These are phyloP conservation scores for Euphorbia lathyris DNA, from an alignment of 345 rosid genomes.

Conservation along the genomic window DNA sequence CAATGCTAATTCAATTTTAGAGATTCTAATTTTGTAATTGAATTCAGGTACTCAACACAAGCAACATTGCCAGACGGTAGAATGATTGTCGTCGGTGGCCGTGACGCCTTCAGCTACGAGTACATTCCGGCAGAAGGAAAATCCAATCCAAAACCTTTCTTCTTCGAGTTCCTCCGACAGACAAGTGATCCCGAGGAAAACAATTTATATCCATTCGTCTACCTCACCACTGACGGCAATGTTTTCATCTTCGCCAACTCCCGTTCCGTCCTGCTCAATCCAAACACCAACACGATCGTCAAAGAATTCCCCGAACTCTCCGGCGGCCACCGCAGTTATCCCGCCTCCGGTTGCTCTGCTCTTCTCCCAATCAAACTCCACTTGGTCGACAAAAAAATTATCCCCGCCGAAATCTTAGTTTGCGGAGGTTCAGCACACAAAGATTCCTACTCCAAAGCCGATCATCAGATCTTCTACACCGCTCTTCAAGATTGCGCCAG, in stretches of 20 bases:
- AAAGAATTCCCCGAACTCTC: constrained; percentile 61
- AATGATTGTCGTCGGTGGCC: constrained; percentile 79
- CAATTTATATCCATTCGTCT: constrained; percentile 79
- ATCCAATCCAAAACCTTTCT: constrained; percentile 31
- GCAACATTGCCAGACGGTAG: constrained; percentile 64
- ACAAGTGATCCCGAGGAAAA: constrained; percentile 54
- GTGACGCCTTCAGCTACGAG: constrained; percentile 67
- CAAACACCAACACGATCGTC: constrained; percentile 41
- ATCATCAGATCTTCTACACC: constrained; percentile 21
- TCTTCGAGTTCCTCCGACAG: constrained; percentile 47
- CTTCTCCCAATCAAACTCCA: constrained; percentile 55
- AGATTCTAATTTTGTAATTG: too few relatives aligned
- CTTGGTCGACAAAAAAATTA: constrained; percentile 10
- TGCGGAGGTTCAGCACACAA: constrained; percentile 55
- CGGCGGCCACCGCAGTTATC: constrained; percentile 81
- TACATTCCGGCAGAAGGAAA: constrained; percentile 62
- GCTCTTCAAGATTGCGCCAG: constrained; percentile 66
- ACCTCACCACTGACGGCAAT: constrained; percentile 77
- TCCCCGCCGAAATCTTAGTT: constrained; percentile 50
- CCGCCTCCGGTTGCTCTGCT: constrained; percentile 59
- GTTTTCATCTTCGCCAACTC: constrained; percentile 77
- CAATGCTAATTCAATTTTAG: too few relatives aligned
- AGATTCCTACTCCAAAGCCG: constrained; percentile 39
- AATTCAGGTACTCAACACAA: constrained; percentile 48
- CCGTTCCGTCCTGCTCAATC: constrained; percentile 59